These are phyloP conservation scores for Coemansia biformis DNA, from an alignment of 192 early-diverging fungal genomes.

Conservation along the genomic window DNA sequence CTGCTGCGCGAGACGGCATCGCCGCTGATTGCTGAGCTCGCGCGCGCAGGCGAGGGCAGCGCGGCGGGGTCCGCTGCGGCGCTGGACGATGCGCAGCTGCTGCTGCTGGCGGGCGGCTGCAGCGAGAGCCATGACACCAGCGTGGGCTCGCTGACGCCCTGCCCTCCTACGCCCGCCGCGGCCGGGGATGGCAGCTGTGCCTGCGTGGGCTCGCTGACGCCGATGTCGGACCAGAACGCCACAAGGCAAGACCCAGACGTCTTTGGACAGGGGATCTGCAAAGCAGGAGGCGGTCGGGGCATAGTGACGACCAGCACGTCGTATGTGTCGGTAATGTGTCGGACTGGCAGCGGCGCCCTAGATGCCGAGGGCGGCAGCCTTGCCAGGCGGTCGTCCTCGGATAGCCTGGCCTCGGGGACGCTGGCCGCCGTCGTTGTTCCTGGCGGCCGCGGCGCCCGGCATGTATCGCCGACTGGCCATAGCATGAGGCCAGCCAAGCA, in stretches of 20 bases:
- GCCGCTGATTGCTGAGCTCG: conserved; percentile 26
- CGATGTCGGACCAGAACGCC: conserved; percentile 28
- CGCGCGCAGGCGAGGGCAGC: background rate
- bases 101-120: conserved; percentile 11
- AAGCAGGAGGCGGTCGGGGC: conserved; percentile 1
- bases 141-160: conserved; percentile 22
- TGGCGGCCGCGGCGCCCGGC: background rate
- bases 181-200: no score
- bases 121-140: background rate
- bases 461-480: background rate
- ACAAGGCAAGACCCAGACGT: no score
- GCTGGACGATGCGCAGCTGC: conserved; percentile 26
- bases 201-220: conserved; percentile 29
- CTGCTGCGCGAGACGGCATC: conserved; percentile 30
- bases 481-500: conserved; percentile 25
- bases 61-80: background rate
- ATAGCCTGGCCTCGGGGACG: conserved; percentile 1
- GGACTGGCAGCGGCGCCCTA: conserved; percentile 1
- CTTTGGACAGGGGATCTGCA: background rate
- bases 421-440: conserved; percentile 1
- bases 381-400: background rate
- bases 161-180: background rate
- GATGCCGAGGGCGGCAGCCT: background rate
- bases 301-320: conserved; percentile 7
- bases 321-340: conserved; percentile 15